phyloP scores from a whole-genome alignment of 169 alveolate genomes.

The Plasmodium yoelii region DNA sequence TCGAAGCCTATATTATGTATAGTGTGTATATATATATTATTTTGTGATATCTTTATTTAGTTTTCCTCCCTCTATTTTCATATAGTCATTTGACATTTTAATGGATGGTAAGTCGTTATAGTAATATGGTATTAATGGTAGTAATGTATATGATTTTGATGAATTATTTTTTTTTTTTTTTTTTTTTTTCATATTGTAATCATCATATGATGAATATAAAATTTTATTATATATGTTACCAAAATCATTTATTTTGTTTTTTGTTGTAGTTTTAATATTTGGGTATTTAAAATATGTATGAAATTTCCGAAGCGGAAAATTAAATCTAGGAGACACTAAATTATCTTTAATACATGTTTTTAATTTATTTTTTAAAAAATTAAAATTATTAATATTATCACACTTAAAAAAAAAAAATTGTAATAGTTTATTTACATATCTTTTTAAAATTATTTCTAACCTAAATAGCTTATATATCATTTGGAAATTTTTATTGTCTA shows the following conservation, averaged over 20 bases:
- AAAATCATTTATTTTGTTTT: not conserved
- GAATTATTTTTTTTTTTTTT: not conserved
- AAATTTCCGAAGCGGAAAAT: constrained; percentile 11
- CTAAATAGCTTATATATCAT: constrained; percentile 29
- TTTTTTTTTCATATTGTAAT: constrained; percentile 6
- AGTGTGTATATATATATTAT: too few species aligned
- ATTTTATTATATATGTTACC: not conserved
- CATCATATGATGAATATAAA: not conserved
- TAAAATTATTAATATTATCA: not conserved
- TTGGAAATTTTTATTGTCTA: constrained; percentile 4
- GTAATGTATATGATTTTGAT: constrained; percentile 6
- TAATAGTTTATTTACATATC: constrained; percentile 17
- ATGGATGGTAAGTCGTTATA: constrained; percentile 59
- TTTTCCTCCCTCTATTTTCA: not conserved
- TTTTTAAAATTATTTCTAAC: constrained; percentile 19
- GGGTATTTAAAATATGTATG: constrained; percentile 23
- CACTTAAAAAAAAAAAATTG: constrained; percentile 14
- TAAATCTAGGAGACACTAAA: too few species aligned
- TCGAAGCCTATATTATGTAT: too few species aligned
- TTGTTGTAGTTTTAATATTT: not conserved
- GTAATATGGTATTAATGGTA: constrained; percentile 52
- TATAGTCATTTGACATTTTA: constrained; percentile 8
- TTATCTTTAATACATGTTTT: not conserved
- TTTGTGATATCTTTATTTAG: not conserved
- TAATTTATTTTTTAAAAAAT: not conserved